Percentiles rank a stretch among this genome's conserved stretches.
Conservation (phyloP, 2,329 filamentous ascomycete species). For the Thelonectria discophora region DNA sequence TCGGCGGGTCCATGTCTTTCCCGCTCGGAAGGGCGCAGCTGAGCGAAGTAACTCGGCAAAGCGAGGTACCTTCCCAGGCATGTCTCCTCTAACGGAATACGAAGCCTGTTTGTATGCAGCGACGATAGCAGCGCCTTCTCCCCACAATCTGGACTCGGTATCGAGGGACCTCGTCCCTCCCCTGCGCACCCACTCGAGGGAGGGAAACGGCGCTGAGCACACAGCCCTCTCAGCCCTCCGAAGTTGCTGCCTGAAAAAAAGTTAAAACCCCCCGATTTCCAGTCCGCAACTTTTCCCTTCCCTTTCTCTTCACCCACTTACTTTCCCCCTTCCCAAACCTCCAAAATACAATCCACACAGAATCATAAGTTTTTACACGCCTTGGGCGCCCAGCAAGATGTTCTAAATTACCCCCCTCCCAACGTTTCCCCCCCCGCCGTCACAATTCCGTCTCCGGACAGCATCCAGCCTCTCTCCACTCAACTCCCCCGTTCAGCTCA, state of each 20-base stretch:
- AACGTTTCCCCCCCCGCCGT: slow-evolving; percentile 51
- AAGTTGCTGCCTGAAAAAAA: slow-evolving; percentile 58
- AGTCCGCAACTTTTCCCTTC: slow-evolving; percentile 34
- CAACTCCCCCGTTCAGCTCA: slow-evolving; percentile 57
- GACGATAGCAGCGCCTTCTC: slow-evolving; percentile 30
- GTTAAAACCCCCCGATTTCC: slow-evolving; percentile 52
- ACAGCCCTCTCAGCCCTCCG: slow-evolving; percentile 37
- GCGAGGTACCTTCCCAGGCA: slow-evolving; percentile 29
- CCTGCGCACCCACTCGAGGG: not conserved
- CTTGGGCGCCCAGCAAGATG: slow-evolving; percentile 62
- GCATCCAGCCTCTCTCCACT: slow-evolving; percentile 57
- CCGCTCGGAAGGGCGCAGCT: slow-evolving; percentile 39
- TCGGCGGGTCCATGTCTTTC: slow-evolving; percentile 43
- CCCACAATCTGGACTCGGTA: slow-evolving; percentile 37
- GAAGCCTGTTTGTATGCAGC: not conserved
- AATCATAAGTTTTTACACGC: slow-evolving; percentile 45
- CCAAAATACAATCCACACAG: slow-evolving; percentile 41
- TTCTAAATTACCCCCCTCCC: slow-evolving; percentile 61
- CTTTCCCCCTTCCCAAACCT: slow-evolving; percentile 41
- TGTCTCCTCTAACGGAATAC: slow-evolving; percentile 23
- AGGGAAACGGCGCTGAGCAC: slow-evolving; percentile 17
- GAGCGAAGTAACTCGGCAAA: not conserved
- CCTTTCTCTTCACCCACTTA: slow-evolving; percentile 45
- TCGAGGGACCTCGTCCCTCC: slow-evolving; percentile 7
- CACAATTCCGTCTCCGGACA: slow-evolving; percentile 63